Percentiles rank a stretch among this genome's conserved stretches.
Conservation (phyloP, 2,329 filamentous ascomycete genomes). For the Claviceps lovelessii region DNA sequence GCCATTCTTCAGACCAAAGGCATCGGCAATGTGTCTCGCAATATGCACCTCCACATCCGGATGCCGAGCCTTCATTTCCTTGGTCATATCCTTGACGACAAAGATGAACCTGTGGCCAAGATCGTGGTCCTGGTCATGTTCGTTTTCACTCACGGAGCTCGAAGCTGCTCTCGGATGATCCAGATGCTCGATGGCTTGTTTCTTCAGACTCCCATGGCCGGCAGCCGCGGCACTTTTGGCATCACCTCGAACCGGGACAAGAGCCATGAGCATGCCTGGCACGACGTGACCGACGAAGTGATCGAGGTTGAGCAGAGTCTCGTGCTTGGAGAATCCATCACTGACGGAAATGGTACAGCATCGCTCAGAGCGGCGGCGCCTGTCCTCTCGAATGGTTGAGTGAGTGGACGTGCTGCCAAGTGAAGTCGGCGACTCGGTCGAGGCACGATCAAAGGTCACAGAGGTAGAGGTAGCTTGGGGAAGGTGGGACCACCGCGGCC, state of each 20-base stretch:
- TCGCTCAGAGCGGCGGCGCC: conserved; percentile 25
- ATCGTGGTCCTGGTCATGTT: conserved; percentile 13
- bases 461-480: conserved; percentile 32
- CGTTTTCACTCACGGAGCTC: conserved; percentile 4
- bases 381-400: conserved; percentile 29
- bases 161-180: conserved; percentile 12
- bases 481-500: conserved; percentile 37
- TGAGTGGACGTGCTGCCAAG: conserved; percentile 35
- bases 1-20: conserved; percentile 67
- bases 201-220: conserved; percentile 17
- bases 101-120: conserved; percentile 46
- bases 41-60: conserved; percentile 59
- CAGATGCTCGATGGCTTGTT: conserved; percentile 17
- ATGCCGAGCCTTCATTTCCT: conserved; percentile 50
- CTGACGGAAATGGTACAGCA: conserved; percentile 46
- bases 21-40: conserved; percentile 61
- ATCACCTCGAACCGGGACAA: conserved; percentile 46
- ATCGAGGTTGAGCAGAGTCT: conserved; percentile 65
- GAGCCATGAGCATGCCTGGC: conserved; percentile 57
- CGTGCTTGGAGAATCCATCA: conserved; percentile 62
- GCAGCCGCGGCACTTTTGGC: conserved; percentile 19
- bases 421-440: conserved; percentile 27
- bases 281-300: conserved; percentile 50
- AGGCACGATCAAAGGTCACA: conserved; percentile 30
- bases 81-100: conserved; percentile 55